phyloP scores from a whole-genome alignment of 768 basidiomycete genomes.

The Chalciporus piperatus region DNA sequence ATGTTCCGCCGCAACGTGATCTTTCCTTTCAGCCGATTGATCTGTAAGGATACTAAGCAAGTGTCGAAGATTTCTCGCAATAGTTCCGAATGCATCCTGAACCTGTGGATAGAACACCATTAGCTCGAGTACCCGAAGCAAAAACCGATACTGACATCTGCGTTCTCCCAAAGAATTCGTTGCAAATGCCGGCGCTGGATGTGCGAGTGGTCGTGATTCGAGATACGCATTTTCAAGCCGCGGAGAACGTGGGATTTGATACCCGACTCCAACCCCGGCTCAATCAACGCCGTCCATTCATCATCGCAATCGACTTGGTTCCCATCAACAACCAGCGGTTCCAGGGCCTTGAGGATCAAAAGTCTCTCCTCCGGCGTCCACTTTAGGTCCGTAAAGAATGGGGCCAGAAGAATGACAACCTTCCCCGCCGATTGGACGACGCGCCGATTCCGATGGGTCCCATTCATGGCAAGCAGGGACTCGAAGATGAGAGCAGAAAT shows the following conservation, averaged over 20 bases:
- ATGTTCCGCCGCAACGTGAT: constrained; percentile 38
- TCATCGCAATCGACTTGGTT: constrained; percentile 26
- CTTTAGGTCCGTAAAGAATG: constrained; percentile 36
- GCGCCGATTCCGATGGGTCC: constrained; percentile 54
- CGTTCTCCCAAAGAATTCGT: constrained; percentile 60
- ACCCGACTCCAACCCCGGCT: constrained; percentile 50
- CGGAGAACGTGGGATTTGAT: constrained; percentile 57
- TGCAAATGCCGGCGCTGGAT: constrained; percentile 44
- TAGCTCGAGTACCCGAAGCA: background rate
- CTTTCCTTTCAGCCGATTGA: constrained; percentile 17
- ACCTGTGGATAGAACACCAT: constrained; percentile 38
- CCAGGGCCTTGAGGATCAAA: constrained; percentile 61
- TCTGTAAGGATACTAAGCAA: constrained; percentile 39
- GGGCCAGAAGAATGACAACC: constrained; percentile 42
- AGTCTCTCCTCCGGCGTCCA: constrained; percentile 67
- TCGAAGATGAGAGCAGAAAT: constrained; percentile 69
- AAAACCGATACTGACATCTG: constrained; percentile 53
- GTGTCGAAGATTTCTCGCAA: constrained; percentile 36
- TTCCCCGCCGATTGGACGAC: constrained; percentile 65
- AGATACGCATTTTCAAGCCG: constrained; percentile 24
- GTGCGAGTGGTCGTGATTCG: constrained; percentile 5
- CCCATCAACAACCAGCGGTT: constrained; percentile 54
- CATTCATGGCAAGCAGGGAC: constrained; percentile 61
- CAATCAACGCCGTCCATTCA: constrained; percentile 48
- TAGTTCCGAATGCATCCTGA: constrained; percentile 42